Base-by-base conservation (phyloP, 495 filamentous ascomycete genomes). In the Wilcoxina mikolae region DNA sequence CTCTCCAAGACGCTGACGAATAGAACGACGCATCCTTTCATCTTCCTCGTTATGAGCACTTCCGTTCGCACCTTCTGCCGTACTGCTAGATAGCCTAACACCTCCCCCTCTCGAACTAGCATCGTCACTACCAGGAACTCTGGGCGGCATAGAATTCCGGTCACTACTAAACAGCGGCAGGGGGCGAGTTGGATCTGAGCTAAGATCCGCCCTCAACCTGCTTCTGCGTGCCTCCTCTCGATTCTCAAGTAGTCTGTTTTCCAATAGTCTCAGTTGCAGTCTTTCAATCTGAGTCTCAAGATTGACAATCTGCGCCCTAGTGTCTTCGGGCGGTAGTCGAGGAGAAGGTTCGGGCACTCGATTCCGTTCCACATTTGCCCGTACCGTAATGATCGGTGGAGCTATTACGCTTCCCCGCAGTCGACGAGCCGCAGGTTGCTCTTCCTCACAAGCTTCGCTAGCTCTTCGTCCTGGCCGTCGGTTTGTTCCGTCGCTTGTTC, bases 221-320 rank as follows among this genome's bases (percentile, higher is more conserved):
- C 20, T 20, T 18, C 9, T 4, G 39, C 39, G 39, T 9, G 39
- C 39, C 7, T 28, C 11, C 11, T 49, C 5, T 7, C 23, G 45
- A 28, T 18, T 31, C 45, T 49, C 45, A 25, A 49, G 45, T 27
- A 49, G 27, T 49, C 45, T 25, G 27, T 49, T 28, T 49, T 49
- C 23, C n/a, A 61, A 44, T 53, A 61, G 53, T 11, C 59, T 44
- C 12, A 54, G 49, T 11, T 61, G 59, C 15, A 61, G 41, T 25
- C 57, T 46, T 11, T 60, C 57, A 11, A 61, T 28, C 17, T 61
- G 57, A 17, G 55, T 56, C 53, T 60, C 59, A 1, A 61, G 48
- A 46, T 59, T 54, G 31, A 58, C 50, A 39, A 61, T 61, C 2
- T 61, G 59, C 5, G 59, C 59, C 12, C 57, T 52, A 18, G 59